Percentiles rank a stretch among this genome's conserved stretches.
phyloP scores from a whole-genome alignment of 129 eudicot species.

The Tagetes patula region DNA sequence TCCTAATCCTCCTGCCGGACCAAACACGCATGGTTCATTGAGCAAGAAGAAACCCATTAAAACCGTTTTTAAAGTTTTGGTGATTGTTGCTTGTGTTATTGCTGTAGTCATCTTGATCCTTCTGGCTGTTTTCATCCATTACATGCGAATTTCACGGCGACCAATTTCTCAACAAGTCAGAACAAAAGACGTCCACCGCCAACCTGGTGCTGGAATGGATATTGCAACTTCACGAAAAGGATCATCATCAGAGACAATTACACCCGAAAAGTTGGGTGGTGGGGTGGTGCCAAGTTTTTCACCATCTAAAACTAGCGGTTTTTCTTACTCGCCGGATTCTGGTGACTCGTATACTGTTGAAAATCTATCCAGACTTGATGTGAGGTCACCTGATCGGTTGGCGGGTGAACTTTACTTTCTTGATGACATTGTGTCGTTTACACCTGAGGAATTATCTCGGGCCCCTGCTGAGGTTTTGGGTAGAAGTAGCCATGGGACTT shows the following conservation, averaged over 20 bases:
- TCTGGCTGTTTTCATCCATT: constrained; percentile 66
- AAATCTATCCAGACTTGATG: constrained; percentile 72
- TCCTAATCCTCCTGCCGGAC: constrained; percentile 78
- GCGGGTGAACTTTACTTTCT: constrained; percentile 95
- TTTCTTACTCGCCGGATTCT: constrained; percentile 94
- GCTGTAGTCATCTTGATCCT: constrained; percentile 66
- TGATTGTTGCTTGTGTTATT: constrained; percentile 69
- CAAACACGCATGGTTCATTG: constrained; percentile 24
- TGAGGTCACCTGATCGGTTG: constrained; percentile 77
- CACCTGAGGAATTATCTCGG: constrained; percentile 85
- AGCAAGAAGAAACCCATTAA: constrained; percentile 49
- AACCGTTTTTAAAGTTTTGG: constrained; percentile 57
- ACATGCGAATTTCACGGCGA: constrained; percentile 54
- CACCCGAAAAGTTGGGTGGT: constrained; percentile 61
- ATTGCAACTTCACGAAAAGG: constrained; percentile 62
- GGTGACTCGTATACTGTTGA: constrained; percentile 85
- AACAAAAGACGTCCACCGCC: constrained; percentile 47
- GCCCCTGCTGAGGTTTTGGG: constrained; percentile 99
- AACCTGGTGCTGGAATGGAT: constrained; percentile 55
- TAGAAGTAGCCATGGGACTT: constrained; percentile 97
- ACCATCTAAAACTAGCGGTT: constrained; percentile 80
- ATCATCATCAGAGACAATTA: constrained; percentile 69
- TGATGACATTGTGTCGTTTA: constrained; percentile 79
- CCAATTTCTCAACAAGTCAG: constrained; percentile 48
- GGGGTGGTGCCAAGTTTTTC: constrained; percentile 70